These are phyloP conservation scores for Xylariomycetidae sp. DNA, from an alignment of 2,329 filamentous ascomycete species.

Conservation along the genomic window DNA sequence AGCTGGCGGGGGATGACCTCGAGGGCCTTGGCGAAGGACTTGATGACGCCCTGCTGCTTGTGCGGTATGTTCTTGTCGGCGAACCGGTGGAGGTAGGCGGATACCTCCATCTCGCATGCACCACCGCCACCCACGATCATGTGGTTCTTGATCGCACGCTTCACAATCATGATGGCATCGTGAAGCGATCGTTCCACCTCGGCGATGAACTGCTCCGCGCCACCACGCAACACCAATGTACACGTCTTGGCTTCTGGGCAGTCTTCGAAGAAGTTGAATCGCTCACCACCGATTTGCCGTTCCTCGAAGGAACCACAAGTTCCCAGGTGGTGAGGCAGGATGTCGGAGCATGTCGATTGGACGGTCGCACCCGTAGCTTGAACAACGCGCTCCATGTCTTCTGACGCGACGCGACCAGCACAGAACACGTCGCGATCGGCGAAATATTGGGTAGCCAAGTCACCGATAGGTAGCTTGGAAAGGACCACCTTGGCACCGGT, in stretches of 20 bases:
- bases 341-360: conserved; percentile 96
- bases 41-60: conserved; percentile 97
- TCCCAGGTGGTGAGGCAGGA: conserved; percentile 81
- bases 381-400: conserved; percentile 94
- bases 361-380: conserved; percentile 88
- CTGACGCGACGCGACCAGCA: conserved; percentile 82
- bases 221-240: conserved; percentile 89
- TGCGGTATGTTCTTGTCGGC: conserved; percentile 88
- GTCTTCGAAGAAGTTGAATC: conserved; percentile 97
- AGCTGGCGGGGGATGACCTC: conserved; percentile 95
- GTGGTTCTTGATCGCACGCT: conserved; percentile 92
- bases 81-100: conserved; percentile 85
- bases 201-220: conserved; percentile 97
- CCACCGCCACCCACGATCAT: conserved; percentile 94
- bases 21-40: conserved; percentile 93
- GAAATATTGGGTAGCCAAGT: conserved; percentile 96
- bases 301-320: conserved; percentile 90
- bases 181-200: conserved; percentile 97
- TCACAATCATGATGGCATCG: conserved; percentile 99
- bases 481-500: conserved; percentile 97
- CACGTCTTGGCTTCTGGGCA: conserved; percentile 96
- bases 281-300: conserved; percentile 93
- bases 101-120: conserved; percentile 94
- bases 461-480: conserved; percentile 94
- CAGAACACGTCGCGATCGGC: conserved; percentile 98